A percentile compares a stretch with the other conserved stretches of the same genome.
Evolutionary conservation across 768 basidiomycete species (phyloP).

Genomic region (Sarcodon sp.): DNA sequence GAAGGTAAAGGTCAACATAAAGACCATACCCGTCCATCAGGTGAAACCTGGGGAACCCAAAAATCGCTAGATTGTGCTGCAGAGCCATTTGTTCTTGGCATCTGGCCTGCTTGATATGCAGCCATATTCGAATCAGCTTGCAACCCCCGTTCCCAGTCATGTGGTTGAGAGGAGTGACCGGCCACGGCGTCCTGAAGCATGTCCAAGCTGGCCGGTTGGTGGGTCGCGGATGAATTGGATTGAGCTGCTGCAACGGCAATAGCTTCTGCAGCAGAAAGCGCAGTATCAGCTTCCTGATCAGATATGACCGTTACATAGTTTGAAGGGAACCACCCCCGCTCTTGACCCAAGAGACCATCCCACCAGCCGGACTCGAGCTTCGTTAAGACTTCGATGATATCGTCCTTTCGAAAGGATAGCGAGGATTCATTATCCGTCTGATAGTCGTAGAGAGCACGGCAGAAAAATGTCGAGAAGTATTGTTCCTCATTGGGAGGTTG

Average conservation of each 20-base stretch:
- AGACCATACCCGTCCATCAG: constrained; percentile 64
- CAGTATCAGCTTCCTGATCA: constrained; percentile 69
- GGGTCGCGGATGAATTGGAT: constrained; percentile 9
- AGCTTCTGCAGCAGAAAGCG: constrained; percentile 36
- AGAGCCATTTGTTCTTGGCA: constrained; percentile 5
- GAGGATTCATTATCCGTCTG: constrained; percentile 80
- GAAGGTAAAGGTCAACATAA: constrained; percentile 1
- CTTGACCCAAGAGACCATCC: constrained; percentile 86
- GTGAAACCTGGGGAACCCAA: constrained; percentile 83
- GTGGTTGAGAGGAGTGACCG: constrained; percentile 8
- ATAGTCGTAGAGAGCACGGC: constrained; percentile 88
- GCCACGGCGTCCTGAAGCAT: constrained; percentile 13
- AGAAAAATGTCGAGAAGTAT: constrained; percentile 64
- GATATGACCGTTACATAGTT: constrained; percentile 81
- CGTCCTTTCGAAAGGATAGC: constrained; percentile 74
- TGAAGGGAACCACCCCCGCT: constrained; percentile 94
- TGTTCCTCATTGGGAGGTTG: constrained; percentile 32
- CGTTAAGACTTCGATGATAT: constrained; percentile 89
- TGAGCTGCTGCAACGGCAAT: constrained; percentile 12
- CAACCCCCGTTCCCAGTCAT: no score
- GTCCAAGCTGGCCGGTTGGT: constrained; percentile 7
- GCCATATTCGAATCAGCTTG: constrained; percentile 16
- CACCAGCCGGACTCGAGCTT: constrained; percentile 94
- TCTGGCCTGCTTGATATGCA: no score
- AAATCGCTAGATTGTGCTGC: constrained; percentile 52